These are phyloP conservation scores for Colletotrichum phormii DNA, from an alignment of 2,329 filamentous ascomycete genomes.

Conservation along the genomic window DNA sequence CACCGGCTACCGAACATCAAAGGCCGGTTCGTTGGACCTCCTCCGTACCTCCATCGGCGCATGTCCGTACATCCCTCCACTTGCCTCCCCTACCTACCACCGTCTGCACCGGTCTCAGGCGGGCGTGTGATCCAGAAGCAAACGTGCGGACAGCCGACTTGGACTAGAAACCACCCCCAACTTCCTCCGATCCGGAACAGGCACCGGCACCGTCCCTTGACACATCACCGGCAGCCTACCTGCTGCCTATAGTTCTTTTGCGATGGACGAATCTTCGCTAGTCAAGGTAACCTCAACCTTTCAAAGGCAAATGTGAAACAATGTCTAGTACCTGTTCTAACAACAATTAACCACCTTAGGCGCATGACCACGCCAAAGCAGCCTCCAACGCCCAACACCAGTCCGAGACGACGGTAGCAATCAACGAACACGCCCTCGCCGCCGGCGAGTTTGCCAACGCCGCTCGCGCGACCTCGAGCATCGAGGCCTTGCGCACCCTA, in stretches of 20 bases:
- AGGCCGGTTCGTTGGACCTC: constrained; percentile 8
- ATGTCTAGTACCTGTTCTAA: constrained; percentile 7
- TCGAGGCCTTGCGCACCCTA: constrained; percentile 85
- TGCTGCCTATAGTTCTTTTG: not conserved
- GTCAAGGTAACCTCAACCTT: constrained; percentile 65
- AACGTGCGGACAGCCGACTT: not conserved
- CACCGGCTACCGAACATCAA: constrained; percentile 17
- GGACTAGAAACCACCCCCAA: not conserved
- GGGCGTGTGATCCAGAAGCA: constrained; percentile 6
- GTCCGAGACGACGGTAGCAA: constrained; percentile 81
- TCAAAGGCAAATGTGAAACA: constrained; percentile 38
- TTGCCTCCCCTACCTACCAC: constrained; percentile 5
- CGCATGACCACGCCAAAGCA: constrained; percentile 89
- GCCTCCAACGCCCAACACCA: constrained; percentile 82
- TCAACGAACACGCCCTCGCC: constrained; percentile 88
- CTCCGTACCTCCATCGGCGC: not conserved
- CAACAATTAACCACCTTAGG: constrained; percentile 58
- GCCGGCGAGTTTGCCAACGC: constrained; percentile 90
- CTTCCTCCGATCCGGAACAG: not conserved
- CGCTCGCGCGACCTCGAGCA: constrained; percentile 74
- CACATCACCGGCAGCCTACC: not conserved
- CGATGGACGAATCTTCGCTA: constrained; percentile 78
- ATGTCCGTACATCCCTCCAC: not conserved
- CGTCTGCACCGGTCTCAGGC: not conserved
- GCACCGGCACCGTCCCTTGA: not conserved